phyloP scores from a whole-genome alignment of 495 filamentous ascomycete genomes.

The Aspergillus haitiensis region DNA sequence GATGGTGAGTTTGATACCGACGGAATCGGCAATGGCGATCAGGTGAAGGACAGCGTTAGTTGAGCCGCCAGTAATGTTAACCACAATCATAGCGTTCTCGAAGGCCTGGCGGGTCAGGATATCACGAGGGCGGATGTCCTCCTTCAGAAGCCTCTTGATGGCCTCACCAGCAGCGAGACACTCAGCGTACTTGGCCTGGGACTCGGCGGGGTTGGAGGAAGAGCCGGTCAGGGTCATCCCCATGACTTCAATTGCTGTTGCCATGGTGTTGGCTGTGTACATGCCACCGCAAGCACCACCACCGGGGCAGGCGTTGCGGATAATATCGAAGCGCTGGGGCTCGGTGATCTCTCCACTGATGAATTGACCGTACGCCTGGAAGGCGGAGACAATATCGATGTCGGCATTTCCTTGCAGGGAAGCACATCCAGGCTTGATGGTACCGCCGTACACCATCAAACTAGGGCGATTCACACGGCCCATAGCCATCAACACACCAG shows the following conservation, averaged over 20 bases:
- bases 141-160: conserved; percentile 79
- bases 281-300: conserved; percentile 95
- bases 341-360: conserved; percentile 88
- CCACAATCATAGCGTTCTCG: conserved; percentile 94
- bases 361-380: conserved; percentile 97
- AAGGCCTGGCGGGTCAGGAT: conserved; percentile 91
- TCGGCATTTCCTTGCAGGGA: conserved; percentile 68
- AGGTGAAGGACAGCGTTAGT: conserved; percentile 97
- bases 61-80: conserved; percentile 92
- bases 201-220: conserved; percentile 88
- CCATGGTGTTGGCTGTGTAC: conserved; percentile 99
- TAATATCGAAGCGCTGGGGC: conserved; percentile 89
- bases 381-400: conserved; percentile 94
- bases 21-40: conserved; percentile 92
- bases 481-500: conserved; percentile 97
- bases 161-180: conserved; percentile 82
- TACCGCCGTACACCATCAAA: conserved; percentile 96
- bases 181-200: conserved; percentile 79
- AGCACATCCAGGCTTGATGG: conserved; percentile 86
- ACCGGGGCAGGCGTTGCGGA: conserved; percentile 90
- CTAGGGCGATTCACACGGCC: conserved; percentile 89
- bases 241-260: conserved; percentile 92
- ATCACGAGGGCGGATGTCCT: conserved; percentile 86
- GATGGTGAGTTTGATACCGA: conserved; percentile 90
- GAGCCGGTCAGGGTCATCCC: conserved; percentile 94